Evolutionary conservation across 306 rosid genomes (phyloP).

Genomic region (apple (Malus domestica)): DNA sequence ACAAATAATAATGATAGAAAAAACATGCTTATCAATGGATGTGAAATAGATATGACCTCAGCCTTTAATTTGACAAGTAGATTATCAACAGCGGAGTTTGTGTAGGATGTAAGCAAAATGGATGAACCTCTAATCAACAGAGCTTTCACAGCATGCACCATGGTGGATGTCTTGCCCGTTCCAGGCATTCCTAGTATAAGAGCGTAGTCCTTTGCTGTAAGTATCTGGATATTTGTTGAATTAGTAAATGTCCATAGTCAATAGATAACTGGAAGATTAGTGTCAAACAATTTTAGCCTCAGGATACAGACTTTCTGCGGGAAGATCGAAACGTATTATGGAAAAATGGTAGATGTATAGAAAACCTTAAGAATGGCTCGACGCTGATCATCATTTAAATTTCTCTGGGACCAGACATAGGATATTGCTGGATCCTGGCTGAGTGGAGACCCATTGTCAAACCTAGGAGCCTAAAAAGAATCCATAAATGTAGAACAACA

Average conservation of each 20-base stretch:
- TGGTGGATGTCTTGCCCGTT: constrained; percentile 92
- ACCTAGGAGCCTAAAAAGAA: constrained; percentile 73
- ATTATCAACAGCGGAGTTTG: constrained; percentile 95
- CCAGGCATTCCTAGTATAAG: constrained; percentile 99
- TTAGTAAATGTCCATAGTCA: not conserved
- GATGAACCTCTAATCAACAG: constrained; percentile 82
- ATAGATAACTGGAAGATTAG: not conserved
- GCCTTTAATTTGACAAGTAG: constrained; percentile 79
- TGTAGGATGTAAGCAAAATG: constrained; percentile 86
- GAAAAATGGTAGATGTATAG: not conserved
- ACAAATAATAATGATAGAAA: not conserved
- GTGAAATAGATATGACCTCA: constrained; percentile 44
- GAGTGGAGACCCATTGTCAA: constrained; percentile 67
- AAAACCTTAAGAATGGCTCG: constrained; percentile 84
- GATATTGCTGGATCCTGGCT: constrained; percentile 96
- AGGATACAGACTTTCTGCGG: constrained; percentile 6
- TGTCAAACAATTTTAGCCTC: not conserved
- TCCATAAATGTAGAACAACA: constrained; percentile 12
- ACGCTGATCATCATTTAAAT: constrained; percentile 83
- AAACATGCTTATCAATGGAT: not conserved
- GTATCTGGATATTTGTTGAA: constrained; percentile 49
- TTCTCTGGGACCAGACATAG: constrained; percentile 69
- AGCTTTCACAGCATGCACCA: constrained; percentile 98
- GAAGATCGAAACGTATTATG: not conserved
- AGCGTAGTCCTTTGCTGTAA: constrained; percentile 78